phyloP scores from a whole-genome alignment of 192 early-diverging fungal species.

The Phycomyces nitens region DNA sequence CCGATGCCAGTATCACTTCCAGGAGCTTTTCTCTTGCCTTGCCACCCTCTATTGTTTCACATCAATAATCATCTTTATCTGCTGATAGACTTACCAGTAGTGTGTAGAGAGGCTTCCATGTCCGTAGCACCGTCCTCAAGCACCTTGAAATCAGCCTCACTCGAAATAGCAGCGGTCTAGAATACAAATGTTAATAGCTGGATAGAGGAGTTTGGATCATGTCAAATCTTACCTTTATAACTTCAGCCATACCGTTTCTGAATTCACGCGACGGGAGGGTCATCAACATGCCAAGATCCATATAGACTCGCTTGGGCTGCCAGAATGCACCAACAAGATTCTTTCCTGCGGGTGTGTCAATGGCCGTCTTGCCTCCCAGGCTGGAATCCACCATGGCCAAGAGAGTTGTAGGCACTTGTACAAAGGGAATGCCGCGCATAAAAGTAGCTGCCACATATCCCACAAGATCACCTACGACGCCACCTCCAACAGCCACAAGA shows the following conservation, averaged over 20 bases:
- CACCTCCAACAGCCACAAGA: slow-evolving; percentile 89
- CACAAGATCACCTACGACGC: slow-evolving; percentile 91
- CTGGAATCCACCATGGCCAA: slow-evolving; percentile 97
- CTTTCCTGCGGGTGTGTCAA: slow-evolving; percentile 91
- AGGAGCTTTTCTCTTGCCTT: slow-evolving; percentile 45
- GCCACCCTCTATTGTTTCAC: too few species aligned
- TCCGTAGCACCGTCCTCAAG: slow-evolving; percentile 77
- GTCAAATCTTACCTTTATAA: slow-evolving; percentile 66
- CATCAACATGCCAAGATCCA: slow-evolving; percentile 78
- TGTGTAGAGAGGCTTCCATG: slow-evolving; percentile 59
- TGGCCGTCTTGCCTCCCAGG: slow-evolving; percentile 94
- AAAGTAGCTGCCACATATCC: slow-evolving; percentile 95
- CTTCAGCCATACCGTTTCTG: slow-evolving; percentile 92
- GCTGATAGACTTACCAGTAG: neutral
- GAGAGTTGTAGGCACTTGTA: slow-evolving; percentile 93
- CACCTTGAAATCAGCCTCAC: slow-evolving; percentile 75
- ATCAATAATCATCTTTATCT: too few species aligned
- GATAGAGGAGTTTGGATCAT: too few species aligned
- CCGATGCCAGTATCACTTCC: slow-evolving; percentile 81
- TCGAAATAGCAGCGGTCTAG: slow-evolving; percentile 90
- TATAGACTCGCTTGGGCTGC: slow-evolving; percentile 88
- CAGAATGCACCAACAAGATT: slow-evolving; percentile 97
- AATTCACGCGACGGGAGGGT: slow-evolving; percentile 90
- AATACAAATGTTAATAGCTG: too few species aligned
- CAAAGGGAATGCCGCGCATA: slow-evolving; percentile 90